Percentiles rank a stretch among this genome's conserved stretches.
These are phyloP conservation scores for Brassica incana DNA, from an alignment of 345 rosid genomes.

Conservation along the genomic window DNA sequence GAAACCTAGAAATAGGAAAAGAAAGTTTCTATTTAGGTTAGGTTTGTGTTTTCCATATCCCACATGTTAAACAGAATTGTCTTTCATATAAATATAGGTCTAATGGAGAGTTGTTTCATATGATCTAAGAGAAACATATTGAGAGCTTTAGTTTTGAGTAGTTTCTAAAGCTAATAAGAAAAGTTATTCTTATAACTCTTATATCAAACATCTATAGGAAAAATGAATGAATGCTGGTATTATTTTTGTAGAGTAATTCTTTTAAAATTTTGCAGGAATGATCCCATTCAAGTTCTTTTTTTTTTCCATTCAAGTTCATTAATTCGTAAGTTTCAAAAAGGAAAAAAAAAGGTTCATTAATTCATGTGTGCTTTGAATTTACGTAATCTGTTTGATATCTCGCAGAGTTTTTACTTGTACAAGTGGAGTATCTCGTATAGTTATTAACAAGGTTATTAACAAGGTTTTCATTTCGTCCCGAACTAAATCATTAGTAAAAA, in stretches of 20 bases:
- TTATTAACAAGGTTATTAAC: not conserved
- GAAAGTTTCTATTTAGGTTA: no score
- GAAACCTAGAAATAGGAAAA: no score
- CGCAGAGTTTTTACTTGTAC: not conserved
- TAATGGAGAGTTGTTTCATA: no score
- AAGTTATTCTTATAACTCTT: no score
- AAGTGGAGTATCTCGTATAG: not conserved
- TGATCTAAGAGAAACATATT: no score
- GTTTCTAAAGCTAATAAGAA: no score
- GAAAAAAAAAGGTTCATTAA: no score
- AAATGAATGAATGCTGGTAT: not conserved
- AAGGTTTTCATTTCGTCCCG: not conserved
- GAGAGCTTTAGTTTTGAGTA: no score
- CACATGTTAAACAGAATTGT: no score
- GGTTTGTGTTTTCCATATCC: no score
- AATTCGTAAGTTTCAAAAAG: no score
- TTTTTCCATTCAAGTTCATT: not conserved
- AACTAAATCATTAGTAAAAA: slow-evolving; percentile 1
- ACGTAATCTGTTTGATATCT: not conserved
- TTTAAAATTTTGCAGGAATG: not conserved
- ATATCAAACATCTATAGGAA: not conserved
- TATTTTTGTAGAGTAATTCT: not conserved
- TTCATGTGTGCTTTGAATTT: slow-evolving; percentile 1
- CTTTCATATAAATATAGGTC: no score
- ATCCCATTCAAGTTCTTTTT: not conserved